A percentile compares a stretch with the other conserved stretches of the same genome.
These are phyloP conservation scores for Aspergillus bridgeri DNA, from an alignment of 495 filamentous ascomycete genomes.

Conservation along the genomic window DNA sequence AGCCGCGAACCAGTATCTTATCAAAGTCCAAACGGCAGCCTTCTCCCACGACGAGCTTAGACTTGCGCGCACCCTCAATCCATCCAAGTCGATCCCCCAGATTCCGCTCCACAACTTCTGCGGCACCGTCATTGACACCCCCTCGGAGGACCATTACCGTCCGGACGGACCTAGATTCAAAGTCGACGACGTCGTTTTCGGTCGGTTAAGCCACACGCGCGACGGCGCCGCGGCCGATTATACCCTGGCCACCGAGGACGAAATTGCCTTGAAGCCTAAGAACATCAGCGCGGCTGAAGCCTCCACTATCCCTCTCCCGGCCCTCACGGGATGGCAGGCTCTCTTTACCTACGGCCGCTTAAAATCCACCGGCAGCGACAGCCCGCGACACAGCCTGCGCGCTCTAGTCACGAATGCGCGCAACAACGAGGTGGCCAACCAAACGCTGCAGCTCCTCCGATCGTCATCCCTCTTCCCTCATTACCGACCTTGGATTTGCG, in stretches of 20 bases:
- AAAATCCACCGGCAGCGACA: conserved; percentile 19
- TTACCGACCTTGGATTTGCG: conserved; percentile 41
- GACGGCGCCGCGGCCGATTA: conserved; percentile 53
- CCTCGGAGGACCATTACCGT: conserved; percentile 35
- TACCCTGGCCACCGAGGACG: conserved; percentile 45
- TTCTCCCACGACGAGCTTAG: conserved; percentile 54
- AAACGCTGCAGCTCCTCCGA: conserved; percentile 38
- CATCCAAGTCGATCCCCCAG: conserved; percentile 37
- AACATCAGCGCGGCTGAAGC: conserved; percentile 47
- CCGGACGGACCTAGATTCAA: conserved; percentile 39
- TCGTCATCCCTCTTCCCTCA: conserved; percentile 30
- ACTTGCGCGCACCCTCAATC: conserved; percentile 44
- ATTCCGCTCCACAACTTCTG: conserved; percentile 58
- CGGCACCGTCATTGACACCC: conserved; percentile 50
- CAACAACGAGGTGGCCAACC: conserved; percentile 34
- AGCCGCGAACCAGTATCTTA: conserved; percentile 49
- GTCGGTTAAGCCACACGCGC: conserved; percentile 41
- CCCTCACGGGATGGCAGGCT: conserved; percentile 56
- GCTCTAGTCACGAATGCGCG: conserved; percentile 39
- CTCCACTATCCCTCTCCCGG: conserved; percentile 51
- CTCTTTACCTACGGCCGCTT: conserved; percentile 52
- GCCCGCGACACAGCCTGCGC: conserved; percentile 12
- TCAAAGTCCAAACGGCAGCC: conserved; percentile 55
- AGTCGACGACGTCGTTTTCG: conserved; percentile 52
- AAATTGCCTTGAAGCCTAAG: conserved; percentile 48